Evolutionary conservation across 1,284 basidiomycete species (phyloP).

Genomic region (Baeospora myosura): DNA sequence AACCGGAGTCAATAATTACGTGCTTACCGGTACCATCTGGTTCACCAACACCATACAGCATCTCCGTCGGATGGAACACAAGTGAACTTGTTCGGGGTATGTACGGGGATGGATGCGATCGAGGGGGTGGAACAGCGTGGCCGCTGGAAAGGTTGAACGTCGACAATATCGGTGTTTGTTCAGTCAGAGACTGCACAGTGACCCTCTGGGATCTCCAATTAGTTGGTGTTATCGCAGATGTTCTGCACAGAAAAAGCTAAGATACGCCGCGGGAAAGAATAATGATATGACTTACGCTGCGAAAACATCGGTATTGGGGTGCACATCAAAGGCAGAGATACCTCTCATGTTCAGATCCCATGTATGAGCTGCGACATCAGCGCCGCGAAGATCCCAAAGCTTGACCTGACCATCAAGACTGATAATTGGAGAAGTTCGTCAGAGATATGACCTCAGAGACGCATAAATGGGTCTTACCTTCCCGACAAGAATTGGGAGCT

Average conservation of each 20-base stretch:
- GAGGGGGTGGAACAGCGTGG: conserved; percentile 43
- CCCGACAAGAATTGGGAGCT: conserved; percentile 82
- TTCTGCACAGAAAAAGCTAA: conserved; percentile 30
- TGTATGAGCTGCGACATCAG: conserved; percentile 54
- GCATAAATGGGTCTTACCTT: conserved; percentile 43
- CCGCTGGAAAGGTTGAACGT: conserved; percentile 47
- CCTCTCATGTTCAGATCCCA: conserved; percentile 70
- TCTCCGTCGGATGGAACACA: conserved; percentile 73
- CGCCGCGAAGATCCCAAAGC: conserved; percentile 84
- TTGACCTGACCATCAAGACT: conserved; percentile 89
- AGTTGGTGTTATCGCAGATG: conserved; percentile 51
- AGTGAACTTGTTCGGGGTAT: conserved; percentile 59
- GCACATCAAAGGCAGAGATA: conserved; percentile 82
- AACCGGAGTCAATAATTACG: background rate
- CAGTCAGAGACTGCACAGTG: conserved; percentile 45
- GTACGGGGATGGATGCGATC: conserved; percentile 47
- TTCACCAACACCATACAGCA: conserved; percentile 68
- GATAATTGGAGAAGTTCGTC: conserved; percentile 2
- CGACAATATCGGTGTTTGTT: conserved; percentile 30
- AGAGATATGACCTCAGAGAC: background rate
- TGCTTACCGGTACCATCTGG: conserved; percentile 63
- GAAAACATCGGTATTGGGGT: conserved; percentile 80
- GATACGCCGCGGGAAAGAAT: conserved; percentile 6
- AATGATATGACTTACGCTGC: conserved; percentile 59
- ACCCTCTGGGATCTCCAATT: conserved; percentile 61